Evolutionary conservation across 192 early-diverging fungal genomes (phyloP).

Genomic region (Entrophospora sp.): DNA sequence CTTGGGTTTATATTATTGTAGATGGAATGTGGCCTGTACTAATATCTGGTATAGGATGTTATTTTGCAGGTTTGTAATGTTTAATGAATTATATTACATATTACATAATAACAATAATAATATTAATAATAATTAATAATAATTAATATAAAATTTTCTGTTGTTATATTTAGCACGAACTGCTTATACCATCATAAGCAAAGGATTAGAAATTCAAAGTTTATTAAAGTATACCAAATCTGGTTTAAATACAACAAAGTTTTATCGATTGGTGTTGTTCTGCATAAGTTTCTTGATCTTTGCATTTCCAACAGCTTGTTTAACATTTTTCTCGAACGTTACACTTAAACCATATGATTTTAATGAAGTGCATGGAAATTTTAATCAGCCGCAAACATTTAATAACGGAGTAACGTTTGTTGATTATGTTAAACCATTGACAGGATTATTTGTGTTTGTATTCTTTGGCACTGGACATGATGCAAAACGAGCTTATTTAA

Average conservation of each 20-base stretch:
- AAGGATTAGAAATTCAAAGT: background rate
- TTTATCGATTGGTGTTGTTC: constrained; percentile 1
- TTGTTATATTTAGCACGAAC: background rate
- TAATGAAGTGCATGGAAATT: no score
- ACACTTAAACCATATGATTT: no score
- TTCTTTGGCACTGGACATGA: constrained; percentile 2
- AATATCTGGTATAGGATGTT: background rate
- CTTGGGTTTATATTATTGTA: background rate
- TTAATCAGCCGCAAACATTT: no score
- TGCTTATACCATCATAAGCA: no score
- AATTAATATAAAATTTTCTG: background rate
- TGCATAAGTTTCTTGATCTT: background rate
- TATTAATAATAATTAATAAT: background rate
- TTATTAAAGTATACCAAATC: background rate
- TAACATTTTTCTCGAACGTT: no score
- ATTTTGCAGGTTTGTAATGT: background rate
- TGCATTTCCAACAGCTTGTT: background rate
- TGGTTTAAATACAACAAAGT: background rate
- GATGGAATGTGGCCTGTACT: background rate
- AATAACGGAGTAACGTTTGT: background rate
- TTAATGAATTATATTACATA: no score
- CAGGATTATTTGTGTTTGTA: background rate
- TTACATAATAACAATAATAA: no score
- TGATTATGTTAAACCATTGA: background rate
- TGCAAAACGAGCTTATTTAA: background rate